A percentile compares a stretch with the other conserved stretches of the same genome.
These are phyloP conservation scores for Candolleomyces eurysporus DNA, from an alignment of 768 basidiomycete genomes.

Conservation along the genomic window DNA sequence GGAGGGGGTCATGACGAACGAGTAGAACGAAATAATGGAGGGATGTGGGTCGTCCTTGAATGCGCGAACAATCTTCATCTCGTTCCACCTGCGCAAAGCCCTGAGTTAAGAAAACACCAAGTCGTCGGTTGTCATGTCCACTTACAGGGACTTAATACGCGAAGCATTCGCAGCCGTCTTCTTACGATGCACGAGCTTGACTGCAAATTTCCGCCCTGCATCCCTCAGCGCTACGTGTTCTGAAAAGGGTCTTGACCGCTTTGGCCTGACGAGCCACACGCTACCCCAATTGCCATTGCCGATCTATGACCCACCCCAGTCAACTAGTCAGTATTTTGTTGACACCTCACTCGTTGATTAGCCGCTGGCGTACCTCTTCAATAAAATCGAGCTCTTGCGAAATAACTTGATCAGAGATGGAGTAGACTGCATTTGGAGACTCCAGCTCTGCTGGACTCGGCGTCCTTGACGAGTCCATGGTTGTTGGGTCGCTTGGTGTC, in stretches of 20 bases:
- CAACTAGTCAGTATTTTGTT: background rate
- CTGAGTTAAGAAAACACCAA: background rate
- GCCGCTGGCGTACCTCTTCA: constrained; percentile 52
- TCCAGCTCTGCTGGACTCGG: constrained; percentile 23
- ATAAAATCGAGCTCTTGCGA: constrained; percentile 72
- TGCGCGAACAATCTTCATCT: constrained; percentile 92
- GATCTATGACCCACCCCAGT: constrained; percentile 45
- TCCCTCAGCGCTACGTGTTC: constrained; percentile 36
- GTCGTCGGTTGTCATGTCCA: constrained; percentile 11
- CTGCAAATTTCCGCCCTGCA: constrained; percentile 66
- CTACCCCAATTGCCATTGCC: constrained; percentile 94
- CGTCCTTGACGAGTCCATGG: constrained; percentile 33
- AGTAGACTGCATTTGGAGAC: constrained; percentile 62
- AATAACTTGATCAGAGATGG: constrained; percentile 69
- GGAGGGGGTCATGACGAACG: constrained; percentile 89
- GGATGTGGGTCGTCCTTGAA: constrained; percentile 87
- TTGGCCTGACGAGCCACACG: constrained; percentile 78
- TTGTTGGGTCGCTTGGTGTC: background rate
- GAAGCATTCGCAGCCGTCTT: constrained; percentile 84
- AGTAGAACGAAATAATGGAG: constrained; percentile 88
- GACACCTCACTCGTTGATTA: background rate
- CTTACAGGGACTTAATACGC: constrained; percentile 83
- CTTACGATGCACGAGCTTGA: constrained; percentile 92
- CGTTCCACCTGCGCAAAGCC: constrained; percentile 72
- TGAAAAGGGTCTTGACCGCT: constrained; percentile 32